Evolutionary conservation across 169 alveolate species (phyloP), one percentile per base, ranked within the genome.

Genomic region (Plasmodium inui): DNA sequence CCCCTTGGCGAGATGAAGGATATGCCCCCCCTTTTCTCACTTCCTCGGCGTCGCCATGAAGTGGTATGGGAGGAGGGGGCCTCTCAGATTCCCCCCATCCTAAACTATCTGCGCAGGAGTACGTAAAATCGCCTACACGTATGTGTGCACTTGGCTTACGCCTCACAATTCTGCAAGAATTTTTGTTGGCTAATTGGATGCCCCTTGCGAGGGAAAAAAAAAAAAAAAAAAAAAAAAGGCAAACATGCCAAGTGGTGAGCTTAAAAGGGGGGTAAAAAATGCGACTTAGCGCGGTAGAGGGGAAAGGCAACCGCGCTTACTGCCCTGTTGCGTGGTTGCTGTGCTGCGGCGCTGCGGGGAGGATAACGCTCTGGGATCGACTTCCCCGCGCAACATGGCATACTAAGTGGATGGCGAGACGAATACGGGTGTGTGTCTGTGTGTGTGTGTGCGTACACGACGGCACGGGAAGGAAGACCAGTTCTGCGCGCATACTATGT

Each of bases 401-500:
- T 67, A 67, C 37, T 28, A 26, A 22, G 30, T 67, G 76, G 41
- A 26, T 14, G 41, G 37, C 22, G 37, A 67, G 14, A 19, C 76
- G 41, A 50, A 50, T 50, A 26, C 14, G 32, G 7, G 32, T 61
- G 8, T n/a, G 32, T 61, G 32, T 61, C n/a, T n/a, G n/a, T 9
- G 39, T 74, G 61, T n/a, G 46, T 37, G 83, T 6, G 34, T 37
- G 46, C 37, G 53, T 55, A 39, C 84, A 78, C 71, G 71, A 78
- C 61, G 37, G 37, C 41, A 28, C n/a, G 76, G 37, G 37, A 67
- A 26, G 76, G 61, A 50, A 50, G 61, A 50, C 61, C 61, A 22
- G 8, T 50, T 50, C 61, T 50, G 26, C 61, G 61, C 22, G 61
- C 61, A 50, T 50, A 50, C 61, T 50, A 50, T 17, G 61, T 26